Evolutionary conservation across 2,329 filamentous ascomycete genomes (phyloP), one percentile per base, ranked within the genome.

Genomic region (Fusarium pseudoanthophilum): DNA sequence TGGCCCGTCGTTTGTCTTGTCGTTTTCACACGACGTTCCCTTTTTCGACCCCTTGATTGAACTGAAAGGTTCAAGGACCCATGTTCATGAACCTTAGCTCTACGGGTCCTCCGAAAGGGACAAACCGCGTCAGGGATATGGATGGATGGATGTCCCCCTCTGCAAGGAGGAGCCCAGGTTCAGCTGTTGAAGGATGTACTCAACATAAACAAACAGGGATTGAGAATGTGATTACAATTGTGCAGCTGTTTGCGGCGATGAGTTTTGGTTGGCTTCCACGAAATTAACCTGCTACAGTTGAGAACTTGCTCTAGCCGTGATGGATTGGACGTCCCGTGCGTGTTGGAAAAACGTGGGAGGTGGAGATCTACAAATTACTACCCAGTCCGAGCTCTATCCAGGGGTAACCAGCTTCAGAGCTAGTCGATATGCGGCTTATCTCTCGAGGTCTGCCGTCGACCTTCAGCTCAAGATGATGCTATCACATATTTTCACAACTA

Each of bases 361-460:
- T 71, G 71, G 71, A 71, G 71, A 60, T 52, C 55, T 64, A 64
- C 64, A 64, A 69, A 69, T 69, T 69, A 64, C 58, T 53, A 36
- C 40, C 40, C 28, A 64, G 62, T 68, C 55, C 58, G 57, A 71
- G 71, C 71, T 69, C 69, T 58, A 59, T 74, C 71, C 71, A 74
- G 67, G 71, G 67, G 71, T 57, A 67, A 59, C 60, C 42, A 56
- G 45, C 49, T 24, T 40, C 48, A 30, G 28, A 51, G 40, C 71
- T 73, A 74, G 43, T 56, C 37, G 39, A 51, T 24, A 68, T 74
- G 58, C 71, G 71, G 71, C 5, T 43, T 36, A 34, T 55, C 28
- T 40, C 52, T 30, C 8, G 28, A 26, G 24, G 34, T 28, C 34
- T 28, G 2, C 20, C 21, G 24, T n/a, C 24, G 24, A n/a, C 34